A percentile compares a stretch with the other conserved stretches of the same genome.
Evolutionary conservation across 345 rosid species (phyloP).

Genomic region (Syzygium grande): DNA sequence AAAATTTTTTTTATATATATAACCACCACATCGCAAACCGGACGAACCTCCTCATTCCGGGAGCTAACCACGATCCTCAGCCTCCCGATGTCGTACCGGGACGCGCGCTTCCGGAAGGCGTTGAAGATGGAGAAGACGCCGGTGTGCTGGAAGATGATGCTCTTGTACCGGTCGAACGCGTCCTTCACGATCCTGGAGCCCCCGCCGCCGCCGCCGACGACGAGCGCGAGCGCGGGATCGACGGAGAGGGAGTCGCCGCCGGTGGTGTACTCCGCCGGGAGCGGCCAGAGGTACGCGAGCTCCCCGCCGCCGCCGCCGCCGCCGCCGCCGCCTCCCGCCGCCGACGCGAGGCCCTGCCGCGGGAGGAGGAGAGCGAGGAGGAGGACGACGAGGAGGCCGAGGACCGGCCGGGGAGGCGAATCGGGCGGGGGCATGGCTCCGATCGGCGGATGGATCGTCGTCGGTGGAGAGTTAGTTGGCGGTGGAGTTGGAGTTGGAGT

Average conservation of each 20-base stretch:
- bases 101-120: constrained; percentile 17
- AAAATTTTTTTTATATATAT: too few relatives aligned
- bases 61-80: constrained; percentile 60
- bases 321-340: not conserved
- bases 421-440: not conserved
- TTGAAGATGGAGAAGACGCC: constrained; percentile 15
- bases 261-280: constrained; percentile 53
- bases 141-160: constrained; percentile 51
- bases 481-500: not conserved
- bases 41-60: constrained; percentile 41
- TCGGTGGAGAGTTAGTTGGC: not conserved
- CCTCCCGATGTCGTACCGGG: constrained; percentile 46
- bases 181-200: constrained; percentile 42
- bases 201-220: constrained; percentile 44
- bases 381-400: not conserved
- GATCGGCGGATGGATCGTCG: not conserved
- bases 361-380: not conserved
- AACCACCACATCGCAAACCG: not conserved
- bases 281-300: constrained; percentile 62
- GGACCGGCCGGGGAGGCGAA: not conserved
- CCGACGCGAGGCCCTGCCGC: constrained; percentile 6
- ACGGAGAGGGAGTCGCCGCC: constrained; percentile 59
- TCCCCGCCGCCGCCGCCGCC: constrained; percentile 16
- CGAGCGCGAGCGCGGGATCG: constrained; percentile 50
- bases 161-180: constrained; percentile 64